A percentile compares a stretch with the other conserved stretches of the same genome.
Evolutionary conservation across 257 asterid genomes (phyloP).

Genomic region (Euphrasia confusa): DNA sequence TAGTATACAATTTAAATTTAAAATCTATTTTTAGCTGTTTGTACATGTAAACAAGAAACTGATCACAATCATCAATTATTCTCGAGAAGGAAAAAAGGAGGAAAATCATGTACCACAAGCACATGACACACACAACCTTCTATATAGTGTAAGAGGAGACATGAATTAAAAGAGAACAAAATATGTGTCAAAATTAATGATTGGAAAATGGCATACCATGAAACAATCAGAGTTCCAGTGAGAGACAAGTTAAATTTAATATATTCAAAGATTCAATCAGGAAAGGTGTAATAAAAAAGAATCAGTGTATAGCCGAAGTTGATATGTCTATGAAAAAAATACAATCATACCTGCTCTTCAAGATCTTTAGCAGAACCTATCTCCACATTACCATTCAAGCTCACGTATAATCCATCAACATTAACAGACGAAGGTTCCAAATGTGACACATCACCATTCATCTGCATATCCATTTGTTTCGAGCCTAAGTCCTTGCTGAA

Average conservation of each 20-base stretch:
- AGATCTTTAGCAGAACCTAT: slow-evolving; percentile 66
- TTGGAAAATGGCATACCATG: not conserved
- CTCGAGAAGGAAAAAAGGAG: not conserved
- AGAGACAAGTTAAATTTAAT: slow-evolving; percentile 1
- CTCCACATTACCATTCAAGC: slow-evolving; percentile 44
- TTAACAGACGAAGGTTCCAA: slow-evolving; percentile 36
- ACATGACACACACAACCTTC: not conserved
- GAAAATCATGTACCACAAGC: not conserved
- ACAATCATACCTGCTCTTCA: slow-evolving; percentile 66
- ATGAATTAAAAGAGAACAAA: too few relatives aligned
- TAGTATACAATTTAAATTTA: not conserved
- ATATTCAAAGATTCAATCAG: not conserved
- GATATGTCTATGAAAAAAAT: slow-evolving; percentile 11
- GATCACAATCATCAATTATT: not conserved
- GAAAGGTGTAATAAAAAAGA: not conserved
- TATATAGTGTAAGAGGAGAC: too few relatives aligned
- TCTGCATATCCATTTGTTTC: slow-evolving; percentile 35
- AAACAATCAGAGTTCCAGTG: not conserved
- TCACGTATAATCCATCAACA: slow-evolving; percentile 31
- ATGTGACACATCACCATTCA: slow-evolving; percentile 44
- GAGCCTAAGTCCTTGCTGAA: slow-evolving; percentile 60
- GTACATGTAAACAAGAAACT: not conserved
- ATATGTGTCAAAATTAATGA: not conserved
- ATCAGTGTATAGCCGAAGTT: not conserved
- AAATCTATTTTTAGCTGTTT: not conserved